Percentiles rank a stretch among this genome's conserved stretches.
These are phyloP conservation scores for Plasmopara viticola DNA, from an alignment of 352 stramenopile species.

Conservation along the genomic window DNA sequence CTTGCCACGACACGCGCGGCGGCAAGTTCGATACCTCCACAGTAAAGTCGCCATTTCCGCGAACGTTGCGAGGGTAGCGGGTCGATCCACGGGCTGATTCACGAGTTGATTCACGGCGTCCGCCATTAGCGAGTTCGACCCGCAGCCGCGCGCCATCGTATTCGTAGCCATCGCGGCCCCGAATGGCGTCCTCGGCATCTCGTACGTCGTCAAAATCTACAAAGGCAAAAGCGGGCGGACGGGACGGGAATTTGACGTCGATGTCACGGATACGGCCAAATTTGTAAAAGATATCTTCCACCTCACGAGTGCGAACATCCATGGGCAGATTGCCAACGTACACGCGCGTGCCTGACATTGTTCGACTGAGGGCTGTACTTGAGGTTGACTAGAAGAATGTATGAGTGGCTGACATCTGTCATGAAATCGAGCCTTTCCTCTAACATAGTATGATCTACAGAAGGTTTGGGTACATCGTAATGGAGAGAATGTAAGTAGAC, in stretches of 20 bases:
- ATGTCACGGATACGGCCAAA: slow-evolving; percentile 59
- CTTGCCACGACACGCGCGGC: slow-evolving; percentile 47
- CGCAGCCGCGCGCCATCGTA: slow-evolving; percentile 54
- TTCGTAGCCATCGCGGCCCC: slow-evolving; percentile 43
- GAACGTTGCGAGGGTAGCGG: slow-evolving; percentile 40
- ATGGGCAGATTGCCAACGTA: slow-evolving; percentile 74
- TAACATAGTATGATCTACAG: background rate
- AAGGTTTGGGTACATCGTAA: background rate
- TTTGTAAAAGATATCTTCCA: slow-evolving; percentile 73
- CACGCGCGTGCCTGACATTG: slow-evolving; percentile 39
- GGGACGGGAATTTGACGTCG: slow-evolving; percentile 67
- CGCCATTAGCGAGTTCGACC: slow-evolving; percentile 46
- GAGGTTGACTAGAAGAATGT: slow-evolving; percentile 23
- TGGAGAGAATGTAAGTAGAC: no score
- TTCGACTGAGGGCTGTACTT: background rate
- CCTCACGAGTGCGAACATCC: slow-evolving; percentile 63
- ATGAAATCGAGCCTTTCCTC: background rate
- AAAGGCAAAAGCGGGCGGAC: slow-evolving; percentile 53
- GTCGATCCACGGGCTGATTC: slow-evolving; percentile 12
- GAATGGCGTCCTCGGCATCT: slow-evolving; percentile 63
- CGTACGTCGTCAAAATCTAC: slow-evolving; percentile 68
- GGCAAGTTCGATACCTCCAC: slow-evolving; percentile 56
- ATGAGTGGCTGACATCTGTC: slow-evolving; percentile 10
- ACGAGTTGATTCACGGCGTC: slow-evolving; percentile 16
- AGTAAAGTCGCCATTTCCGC: slow-evolving; percentile 45